Conservation (phyloP, 495 filamentous ascomycete species). For the Trichoderma erinaceum region DNA sequence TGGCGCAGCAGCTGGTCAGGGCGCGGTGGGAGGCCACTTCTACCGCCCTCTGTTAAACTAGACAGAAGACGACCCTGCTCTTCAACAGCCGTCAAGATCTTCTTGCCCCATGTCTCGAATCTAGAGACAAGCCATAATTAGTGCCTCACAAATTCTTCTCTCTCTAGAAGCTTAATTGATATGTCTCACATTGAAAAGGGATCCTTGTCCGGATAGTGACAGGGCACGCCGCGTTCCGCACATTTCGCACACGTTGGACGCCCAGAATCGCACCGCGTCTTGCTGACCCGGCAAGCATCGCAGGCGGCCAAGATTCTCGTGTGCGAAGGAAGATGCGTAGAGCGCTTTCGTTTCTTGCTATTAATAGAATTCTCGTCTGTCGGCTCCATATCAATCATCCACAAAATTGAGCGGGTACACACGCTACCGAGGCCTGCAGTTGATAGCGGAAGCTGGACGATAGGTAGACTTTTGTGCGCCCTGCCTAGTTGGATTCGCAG, state of each 20-base stretch:
- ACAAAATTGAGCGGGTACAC: too few species aligned
- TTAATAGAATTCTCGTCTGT: not conserved
- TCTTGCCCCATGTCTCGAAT: slow-evolving; percentile 15
- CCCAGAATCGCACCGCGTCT: slow-evolving; percentile 14
- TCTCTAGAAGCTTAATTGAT: not conserved
- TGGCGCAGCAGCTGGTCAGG: slow-evolving; percentile 1
- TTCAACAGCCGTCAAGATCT: slow-evolving; percentile 5
- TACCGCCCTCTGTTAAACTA: not conserved
- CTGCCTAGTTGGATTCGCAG: too few species aligned
- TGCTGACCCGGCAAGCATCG: slow-evolving; percentile 14
- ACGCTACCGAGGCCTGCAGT: too few species aligned
- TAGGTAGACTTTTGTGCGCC: too few species aligned
- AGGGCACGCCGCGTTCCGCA: not conserved
- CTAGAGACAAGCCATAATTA: not conserved
- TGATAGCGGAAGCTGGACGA: too few species aligned
- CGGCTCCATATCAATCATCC: too few species aligned
- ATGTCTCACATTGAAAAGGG: slow-evolving; percentile 11
- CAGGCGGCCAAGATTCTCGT: slow-evolving; percentile 13
- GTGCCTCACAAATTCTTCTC: not conserved
- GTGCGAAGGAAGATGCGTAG: not conserved
- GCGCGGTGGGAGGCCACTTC: not conserved
- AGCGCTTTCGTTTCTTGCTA: slow-evolving; percentile 5
- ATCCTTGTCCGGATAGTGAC: slow-evolving; percentile 8
- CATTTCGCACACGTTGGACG: slow-evolving; percentile 8
- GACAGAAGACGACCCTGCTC: not conserved